These are phyloP conservation scores for Lactarius hengduanensis DNA, from an alignment of 768 basidiomycete genomes.

Conservation along the genomic window DNA sequence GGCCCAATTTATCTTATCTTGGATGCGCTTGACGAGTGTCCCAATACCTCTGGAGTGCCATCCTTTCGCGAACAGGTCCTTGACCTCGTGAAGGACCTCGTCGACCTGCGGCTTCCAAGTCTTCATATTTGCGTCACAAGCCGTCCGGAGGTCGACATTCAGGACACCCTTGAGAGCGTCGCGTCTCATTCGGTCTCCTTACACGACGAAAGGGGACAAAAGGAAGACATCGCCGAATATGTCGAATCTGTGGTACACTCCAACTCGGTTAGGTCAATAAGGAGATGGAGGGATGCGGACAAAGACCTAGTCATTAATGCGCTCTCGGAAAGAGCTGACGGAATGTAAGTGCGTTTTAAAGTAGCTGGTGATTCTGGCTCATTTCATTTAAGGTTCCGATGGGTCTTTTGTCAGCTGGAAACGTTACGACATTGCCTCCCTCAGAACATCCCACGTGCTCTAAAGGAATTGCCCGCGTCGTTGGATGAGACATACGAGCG, in stretches of 20 bases:
- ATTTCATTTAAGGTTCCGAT: background rate
- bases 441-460: background rate
- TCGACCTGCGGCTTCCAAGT: background rate
- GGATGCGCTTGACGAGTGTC: background rate
- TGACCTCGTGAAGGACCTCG: background rate
- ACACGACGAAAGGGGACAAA: background rate
- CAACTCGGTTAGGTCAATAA: background rate
- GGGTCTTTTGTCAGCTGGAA: background rate
- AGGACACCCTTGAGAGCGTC: background rate
- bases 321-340: background rate
- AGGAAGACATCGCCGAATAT: background rate
- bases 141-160: background rate
- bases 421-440: background rate
- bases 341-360: background rate
- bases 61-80: background rate
- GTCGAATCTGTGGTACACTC: background rate
- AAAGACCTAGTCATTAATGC: background rate
- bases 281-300: background rate
- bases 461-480: background rate
- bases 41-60: background rate
- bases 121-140: background rate
- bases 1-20: background rate
- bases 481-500: conserved; percentile 1
- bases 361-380: background rate
- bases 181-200: background rate